A percentile compares a stretch with the other conserved stretches of the same genome.
These are phyloP conservation scores for Globisporangium cederbergense DNA, from an alignment of 352 stramenopile species.

Conservation along the genomic window DNA sequence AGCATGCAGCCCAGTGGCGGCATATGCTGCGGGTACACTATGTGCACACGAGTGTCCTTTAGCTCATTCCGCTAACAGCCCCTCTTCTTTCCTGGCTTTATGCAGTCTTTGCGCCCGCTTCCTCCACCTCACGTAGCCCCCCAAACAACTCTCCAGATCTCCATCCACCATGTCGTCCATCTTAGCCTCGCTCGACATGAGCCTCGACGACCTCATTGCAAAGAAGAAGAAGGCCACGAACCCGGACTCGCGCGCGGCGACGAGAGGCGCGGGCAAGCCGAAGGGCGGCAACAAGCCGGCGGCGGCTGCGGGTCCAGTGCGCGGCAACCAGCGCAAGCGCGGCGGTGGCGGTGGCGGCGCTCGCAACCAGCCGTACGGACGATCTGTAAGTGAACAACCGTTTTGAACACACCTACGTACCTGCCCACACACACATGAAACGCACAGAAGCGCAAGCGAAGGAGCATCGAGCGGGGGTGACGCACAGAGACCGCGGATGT, in stretches of 20 bases:
- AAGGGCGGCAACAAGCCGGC: constrained; percentile 10
- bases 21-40: not conserved
- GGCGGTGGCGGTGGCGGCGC: constrained; percentile 23
- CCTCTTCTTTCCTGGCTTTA: not conserved
- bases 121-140: not conserved
- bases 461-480: not conserved
- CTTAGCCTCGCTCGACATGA: constrained; percentile 81
- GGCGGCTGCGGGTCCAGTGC: constrained; percentile 45
- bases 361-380: constrained; percentile 66
- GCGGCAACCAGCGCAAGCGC: constrained; percentile 23
- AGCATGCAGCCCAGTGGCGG: not conserved
- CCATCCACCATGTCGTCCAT: constrained; percentile 67
- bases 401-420: constrained; percentile 11
- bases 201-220: constrained; percentile 77
- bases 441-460: not conserved
- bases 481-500: constrained; percentile 5
- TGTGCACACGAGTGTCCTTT: not conserved
- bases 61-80: not conserved
- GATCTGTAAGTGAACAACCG: constrained; percentile 52
- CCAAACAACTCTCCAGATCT: not conserved
- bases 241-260: constrained; percentile 45
- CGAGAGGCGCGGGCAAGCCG: constrained; percentile 15
- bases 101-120: not conserved
- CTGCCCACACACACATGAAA: not conserved
- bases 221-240: constrained; percentile 66